Conservation (phyloP, 768 basidiomycete genomes). For the Hericium coralloides region DNA sequence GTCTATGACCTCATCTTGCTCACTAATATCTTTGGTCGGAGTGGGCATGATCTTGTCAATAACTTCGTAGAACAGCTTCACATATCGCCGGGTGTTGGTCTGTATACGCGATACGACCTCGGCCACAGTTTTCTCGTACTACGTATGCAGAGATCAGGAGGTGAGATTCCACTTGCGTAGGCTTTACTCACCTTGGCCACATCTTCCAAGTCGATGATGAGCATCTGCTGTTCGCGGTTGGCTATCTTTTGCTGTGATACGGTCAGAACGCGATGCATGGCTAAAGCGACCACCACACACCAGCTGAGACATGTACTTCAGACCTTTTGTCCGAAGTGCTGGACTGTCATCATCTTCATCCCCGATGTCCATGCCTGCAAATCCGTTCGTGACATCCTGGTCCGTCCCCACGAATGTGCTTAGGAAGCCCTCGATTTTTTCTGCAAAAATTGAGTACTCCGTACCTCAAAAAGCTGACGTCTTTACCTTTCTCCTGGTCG, state of each 20-base stretch:
- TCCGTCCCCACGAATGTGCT: slow-evolving; percentile 54
- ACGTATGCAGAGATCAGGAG: background rate
- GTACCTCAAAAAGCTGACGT: background rate
- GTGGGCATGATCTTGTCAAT: slow-evolving; percentile 85
- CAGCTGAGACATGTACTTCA: slow-evolving; percentile 81
- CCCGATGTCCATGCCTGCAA: slow-evolving; percentile 64
- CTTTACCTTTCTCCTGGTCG: slow-evolving; percentile 59
- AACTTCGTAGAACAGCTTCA: slow-evolving; percentile 80
- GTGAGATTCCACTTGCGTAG: background rate
- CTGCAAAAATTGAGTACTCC: slow-evolving; percentile 26
- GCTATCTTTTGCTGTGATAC: slow-evolving; percentile 73
- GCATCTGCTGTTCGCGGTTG: slow-evolving; percentile 86
- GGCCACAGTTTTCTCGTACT: slow-evolving; percentile 65
- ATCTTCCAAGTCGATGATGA: slow-evolving; percentile 86
- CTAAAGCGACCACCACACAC: slow-evolving; percentile 35
- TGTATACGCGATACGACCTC: slow-evolving; percentile 75
- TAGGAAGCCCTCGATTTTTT: slow-evolving; percentile 61
- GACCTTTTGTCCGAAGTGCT: slow-evolving; percentile 27
- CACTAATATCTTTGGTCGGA: slow-evolving; percentile 83
- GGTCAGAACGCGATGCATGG: slow-evolving; percentile 4
- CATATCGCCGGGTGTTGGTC: slow-evolving; percentile 84
- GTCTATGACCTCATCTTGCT: slow-evolving; percentile 92
- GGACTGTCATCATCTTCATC: slow-evolving; percentile 33
- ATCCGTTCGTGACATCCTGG: slow-evolving; percentile 56
- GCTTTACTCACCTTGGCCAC: slow-evolving; percentile 50